Conservation (phyloP, 768 basidiomycete genomes). For the Dendrothele bispora region DNA sequence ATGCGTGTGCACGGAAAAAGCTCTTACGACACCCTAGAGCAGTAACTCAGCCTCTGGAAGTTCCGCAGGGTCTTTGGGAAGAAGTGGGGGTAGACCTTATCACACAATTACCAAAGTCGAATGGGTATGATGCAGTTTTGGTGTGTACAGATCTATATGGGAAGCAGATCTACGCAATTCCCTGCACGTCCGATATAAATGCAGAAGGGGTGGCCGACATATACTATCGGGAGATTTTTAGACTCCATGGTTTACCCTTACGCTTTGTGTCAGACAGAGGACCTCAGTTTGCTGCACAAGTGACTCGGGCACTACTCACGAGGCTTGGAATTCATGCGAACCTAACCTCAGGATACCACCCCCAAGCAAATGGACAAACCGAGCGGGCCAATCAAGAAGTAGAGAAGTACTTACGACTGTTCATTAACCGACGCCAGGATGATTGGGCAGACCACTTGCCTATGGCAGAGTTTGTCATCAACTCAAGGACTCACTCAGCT, state of each 20-base stretch:
- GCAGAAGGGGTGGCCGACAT: background rate
- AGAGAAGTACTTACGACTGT: slow-evolving; percentile 27
- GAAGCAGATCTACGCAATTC: background rate
- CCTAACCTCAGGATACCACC: background rate
- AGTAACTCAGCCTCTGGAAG: background rate
- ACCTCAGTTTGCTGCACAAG: slow-evolving; percentile 10
- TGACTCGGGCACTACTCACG: slow-evolving; percentile 1
- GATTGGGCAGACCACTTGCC: slow-evolving; percentile 31
- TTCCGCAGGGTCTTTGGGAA: slow-evolving; percentile 18
- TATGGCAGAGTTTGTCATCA: slow-evolving; percentile 26
- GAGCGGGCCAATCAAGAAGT: slow-evolving; percentile 29
- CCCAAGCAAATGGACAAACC: slow-evolving; percentile 32
- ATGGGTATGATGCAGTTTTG: background rate
- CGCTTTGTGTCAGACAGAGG: background rate
- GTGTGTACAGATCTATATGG: slow-evolving; percentile 1
- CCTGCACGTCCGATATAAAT: background rate
- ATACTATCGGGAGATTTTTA: slow-evolving; percentile 7
- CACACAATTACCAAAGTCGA: background rate
- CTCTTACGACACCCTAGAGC: background rate
- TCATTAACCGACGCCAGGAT: slow-evolving; percentile 23
- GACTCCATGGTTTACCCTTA: background rate
- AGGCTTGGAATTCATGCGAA: background rate
- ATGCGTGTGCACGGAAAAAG: slow-evolving; percentile 16
- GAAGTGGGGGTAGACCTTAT: slow-evolving; percentile 19
- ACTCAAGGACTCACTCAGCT: background rate